Conservation (phyloP, 1,139 yeast genomes). For the Pichia sp. region DNA sequence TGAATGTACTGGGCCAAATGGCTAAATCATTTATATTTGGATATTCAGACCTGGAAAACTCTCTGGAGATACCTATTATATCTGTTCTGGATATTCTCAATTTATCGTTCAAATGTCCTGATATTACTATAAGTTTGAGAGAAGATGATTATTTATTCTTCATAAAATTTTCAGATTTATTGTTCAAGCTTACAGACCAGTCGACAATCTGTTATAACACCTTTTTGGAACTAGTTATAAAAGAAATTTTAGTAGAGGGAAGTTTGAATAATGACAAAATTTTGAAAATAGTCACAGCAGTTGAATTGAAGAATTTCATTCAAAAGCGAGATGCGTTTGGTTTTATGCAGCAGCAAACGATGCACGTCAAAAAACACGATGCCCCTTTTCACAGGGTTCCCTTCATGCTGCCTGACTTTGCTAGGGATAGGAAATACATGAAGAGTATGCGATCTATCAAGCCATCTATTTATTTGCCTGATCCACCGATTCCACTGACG, state of each 20-base stretch:
- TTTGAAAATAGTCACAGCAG: conserved; percentile 38
- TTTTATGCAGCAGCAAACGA: conserved; percentile 48
- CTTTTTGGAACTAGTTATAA: conserved; percentile 42
- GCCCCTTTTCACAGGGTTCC: conserved; percentile 77
- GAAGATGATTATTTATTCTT: conserved; percentile 14
- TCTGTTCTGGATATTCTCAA: conserved; percentile 62
- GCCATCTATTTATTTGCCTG: conserved; percentile 60
- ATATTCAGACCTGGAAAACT: conserved; percentile 67
- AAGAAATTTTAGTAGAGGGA: conserved; percentile 34
- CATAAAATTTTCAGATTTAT: conserved; percentile 27
- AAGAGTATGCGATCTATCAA: conserved; percentile 43
- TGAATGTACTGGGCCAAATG: conserved; percentile 38
- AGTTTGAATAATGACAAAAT: conserved; percentile 19
- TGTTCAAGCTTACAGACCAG: conserved; percentile 54
- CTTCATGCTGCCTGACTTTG: conserved; percentile 50
- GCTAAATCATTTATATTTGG: conserved; percentile 49
- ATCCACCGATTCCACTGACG: conserved; percentile 54
- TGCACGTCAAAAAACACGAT: conserved; percentile 63
- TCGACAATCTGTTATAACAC: conserved; percentile 60
- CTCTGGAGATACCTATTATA: conserved; percentile 49
- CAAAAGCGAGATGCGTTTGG: conserved; percentile 43
- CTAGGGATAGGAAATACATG: conserved; percentile 31
- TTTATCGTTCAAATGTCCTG: conserved; percentile 40
- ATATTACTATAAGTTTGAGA: conserved; percentile 25
- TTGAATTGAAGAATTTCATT: conserved; percentile 52